Conservation (phyloP, 2,329 filamentous ascomycete species). For the Colletotrichum somersetense region DNA sequence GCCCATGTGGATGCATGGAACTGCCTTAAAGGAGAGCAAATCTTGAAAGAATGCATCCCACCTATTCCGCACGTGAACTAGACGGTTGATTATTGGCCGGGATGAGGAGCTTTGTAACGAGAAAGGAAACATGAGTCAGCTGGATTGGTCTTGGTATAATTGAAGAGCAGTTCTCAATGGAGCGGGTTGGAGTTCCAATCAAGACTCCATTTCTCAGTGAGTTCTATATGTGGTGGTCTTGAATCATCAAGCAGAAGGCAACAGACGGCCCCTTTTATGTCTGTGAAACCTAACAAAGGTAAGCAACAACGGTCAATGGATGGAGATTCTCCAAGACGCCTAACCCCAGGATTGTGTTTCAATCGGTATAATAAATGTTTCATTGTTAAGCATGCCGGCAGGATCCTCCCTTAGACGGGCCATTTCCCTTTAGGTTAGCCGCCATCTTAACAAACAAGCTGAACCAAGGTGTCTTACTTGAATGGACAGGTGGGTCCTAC, state of each 20-base stretch:
- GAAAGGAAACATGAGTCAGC: no score
- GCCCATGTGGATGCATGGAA: background rate
- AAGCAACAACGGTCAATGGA: background rate
- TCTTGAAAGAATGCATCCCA: background rate
- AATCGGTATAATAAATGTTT: background rate
- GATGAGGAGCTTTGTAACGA: no score
- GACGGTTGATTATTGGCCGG: no score
- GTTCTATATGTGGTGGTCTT: no score
- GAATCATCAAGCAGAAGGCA: no score
- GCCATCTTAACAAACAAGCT: background rate
- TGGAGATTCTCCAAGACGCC: no score
- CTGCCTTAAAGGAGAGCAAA: background rate
- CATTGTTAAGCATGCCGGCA: background rate
- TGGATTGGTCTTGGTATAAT: no score
- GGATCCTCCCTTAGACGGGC: background rate
- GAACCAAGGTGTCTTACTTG: background rate
- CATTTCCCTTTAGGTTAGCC: background rate
- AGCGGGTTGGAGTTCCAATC: no score
- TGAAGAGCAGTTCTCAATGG: no score
- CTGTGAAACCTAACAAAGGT: background rate
- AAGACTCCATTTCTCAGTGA: no score
- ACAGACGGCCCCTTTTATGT: no score
- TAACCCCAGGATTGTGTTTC: fast-evolving
- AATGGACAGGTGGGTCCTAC: background rate
- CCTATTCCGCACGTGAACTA: no score